Percentiles rank a stretch among this genome's conserved stretches.
Evolutionary conservation across 257 asterid genomes (phyloP).

Genomic region (Solanum ossicruentum): DNA sequence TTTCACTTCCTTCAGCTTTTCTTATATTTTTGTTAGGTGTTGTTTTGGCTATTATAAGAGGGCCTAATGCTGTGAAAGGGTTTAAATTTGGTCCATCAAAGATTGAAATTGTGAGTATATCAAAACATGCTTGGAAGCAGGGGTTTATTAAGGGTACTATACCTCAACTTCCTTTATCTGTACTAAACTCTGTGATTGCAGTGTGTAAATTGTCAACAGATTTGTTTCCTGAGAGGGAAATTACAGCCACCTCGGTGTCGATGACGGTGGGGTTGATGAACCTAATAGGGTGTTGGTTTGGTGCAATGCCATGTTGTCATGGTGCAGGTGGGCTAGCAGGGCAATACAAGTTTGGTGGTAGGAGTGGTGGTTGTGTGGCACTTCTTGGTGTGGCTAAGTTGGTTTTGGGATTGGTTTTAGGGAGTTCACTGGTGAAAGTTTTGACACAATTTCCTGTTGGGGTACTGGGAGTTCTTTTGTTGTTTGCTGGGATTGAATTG

Average conservation of each 20-base stretch:
- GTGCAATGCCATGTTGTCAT: slow-evolving; percentile 77
- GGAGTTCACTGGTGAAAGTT: slow-evolving; percentile 51
- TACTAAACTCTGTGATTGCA: slow-evolving; percentile 66
- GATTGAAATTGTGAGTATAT: slow-evolving; percentile 25
- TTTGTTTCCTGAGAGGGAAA: slow-evolving; percentile 52
- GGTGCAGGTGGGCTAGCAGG: slow-evolving; percentile 88
- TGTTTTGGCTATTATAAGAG: slow-evolving; percentile 42
- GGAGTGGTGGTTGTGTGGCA: slow-evolving; percentile 73
- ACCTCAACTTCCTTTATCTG: slow-evolving; percentile 64
- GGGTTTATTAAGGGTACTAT: slow-evolving; percentile 71
- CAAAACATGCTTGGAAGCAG: slow-evolving; percentile 57
- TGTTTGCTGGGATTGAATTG: slow-evolving; percentile 70
- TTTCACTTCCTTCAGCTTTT: slow-evolving; percentile 59
- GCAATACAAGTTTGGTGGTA: slow-evolving; percentile 77
- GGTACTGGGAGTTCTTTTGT: slow-evolving; percentile 45
- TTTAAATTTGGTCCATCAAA: slow-evolving; percentile 60
- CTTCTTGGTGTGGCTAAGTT: slow-evolving; percentile 58
- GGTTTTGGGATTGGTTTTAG: slow-evolving; percentile 44
- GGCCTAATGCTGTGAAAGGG: slow-evolving; percentile 40
- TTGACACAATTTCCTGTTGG: slow-evolving; percentile 59
- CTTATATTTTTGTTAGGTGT: slow-evolving; percentile 44
- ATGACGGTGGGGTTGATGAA: slow-evolving; percentile 69
- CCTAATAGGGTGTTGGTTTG: slow-evolving; percentile 71
- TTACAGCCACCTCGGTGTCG: slow-evolving; percentile 60
- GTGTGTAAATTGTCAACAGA: slow-evolving; percentile 66